Base-by-base conservation (phyloP, 164 flowering plant genomes). In the Tinospora cordifolia region DNA sequence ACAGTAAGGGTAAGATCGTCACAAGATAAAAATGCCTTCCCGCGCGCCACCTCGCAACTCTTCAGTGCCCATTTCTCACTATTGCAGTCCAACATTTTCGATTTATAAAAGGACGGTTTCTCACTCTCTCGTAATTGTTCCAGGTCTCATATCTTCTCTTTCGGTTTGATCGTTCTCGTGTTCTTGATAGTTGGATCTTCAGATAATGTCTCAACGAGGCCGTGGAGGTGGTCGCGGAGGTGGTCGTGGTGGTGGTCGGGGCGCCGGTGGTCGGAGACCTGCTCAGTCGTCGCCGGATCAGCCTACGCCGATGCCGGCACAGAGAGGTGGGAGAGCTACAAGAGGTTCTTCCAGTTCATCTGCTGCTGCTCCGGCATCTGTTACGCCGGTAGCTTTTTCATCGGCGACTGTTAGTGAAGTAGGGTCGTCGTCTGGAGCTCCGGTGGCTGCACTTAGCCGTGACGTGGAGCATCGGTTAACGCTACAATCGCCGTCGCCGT, bases 391-490 rank as follows among this genome's bases (percentile, higher is more conserved):
- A 26, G 49, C 58, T 30, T 30, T 4, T 30, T 30, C 36, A 4
- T 30, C 36, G 36, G 36, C 36, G 36, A 30, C 36, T 30, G 24
- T 40, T 3, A 10, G 27, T 41, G 46, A 63, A 17, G 70, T 69
- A 30, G 41, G 68, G 17, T 26, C 77, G 10, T 27, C 68, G 41
- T 6, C 81, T 30, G 4, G 36, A 30, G 36, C 36, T 0, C 8
- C 74, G 1, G 34, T 39, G 36, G 66, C 70, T 57, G 41, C 27
- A 3, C 59, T 69, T 19, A 65, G 65, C 41, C 15, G 26, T 0
- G 77, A 79, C 0, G 13, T 78, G 19, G 65, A 76, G 62, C 49
- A 69, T 70, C 19, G 54, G 13, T 65, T 78, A 0, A 8, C 77
- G 11, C 5, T 79, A 62, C 74, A 58, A 36, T 7, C 58, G 17